These are phyloP conservation scores for Dictyostelium capitatum DNA, from an alignment of 78 protist genomes.

Conservation along the genomic window DNA sequence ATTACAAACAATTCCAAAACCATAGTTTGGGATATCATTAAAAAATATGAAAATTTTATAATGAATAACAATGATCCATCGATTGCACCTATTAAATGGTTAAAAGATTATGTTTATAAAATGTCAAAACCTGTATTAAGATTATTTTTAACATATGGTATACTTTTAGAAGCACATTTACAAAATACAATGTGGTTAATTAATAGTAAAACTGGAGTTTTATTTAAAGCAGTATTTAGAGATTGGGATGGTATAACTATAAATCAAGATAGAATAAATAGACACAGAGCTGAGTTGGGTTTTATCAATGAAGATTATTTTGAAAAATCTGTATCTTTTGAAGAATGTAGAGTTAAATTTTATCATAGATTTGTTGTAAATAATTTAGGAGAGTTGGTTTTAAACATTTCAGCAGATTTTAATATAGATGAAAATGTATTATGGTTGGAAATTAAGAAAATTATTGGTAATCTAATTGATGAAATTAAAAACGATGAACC, in stretches of 20 bases:
- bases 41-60: too few species aligned
- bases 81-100: too few species aligned
- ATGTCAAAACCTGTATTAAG: too few species aligned
- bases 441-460: neutral
- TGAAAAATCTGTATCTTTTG: neutral
- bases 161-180: slow-evolving; percentile 24
- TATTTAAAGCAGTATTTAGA: neutral
- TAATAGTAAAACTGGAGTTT: neutral
- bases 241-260: neutral
- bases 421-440: neutral
- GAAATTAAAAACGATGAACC: too few species aligned
- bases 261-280: neutral
- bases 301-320: too few species aligned
- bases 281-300: too few species aligned
- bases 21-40: too few species aligned
- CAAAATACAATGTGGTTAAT: neutral
- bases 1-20: neutral
- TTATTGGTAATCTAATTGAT: too few species aligned
- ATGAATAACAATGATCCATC: too few species aligned
- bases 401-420: neutral
- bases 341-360: neutral
- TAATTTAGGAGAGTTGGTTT: neutral
- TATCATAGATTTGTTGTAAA: neutral
- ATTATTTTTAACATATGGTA: neutral
- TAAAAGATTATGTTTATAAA: too few species aligned